Conservation (phyloP, 768 basidiomycete species). For the Pleurotus eryngii region DNA sequence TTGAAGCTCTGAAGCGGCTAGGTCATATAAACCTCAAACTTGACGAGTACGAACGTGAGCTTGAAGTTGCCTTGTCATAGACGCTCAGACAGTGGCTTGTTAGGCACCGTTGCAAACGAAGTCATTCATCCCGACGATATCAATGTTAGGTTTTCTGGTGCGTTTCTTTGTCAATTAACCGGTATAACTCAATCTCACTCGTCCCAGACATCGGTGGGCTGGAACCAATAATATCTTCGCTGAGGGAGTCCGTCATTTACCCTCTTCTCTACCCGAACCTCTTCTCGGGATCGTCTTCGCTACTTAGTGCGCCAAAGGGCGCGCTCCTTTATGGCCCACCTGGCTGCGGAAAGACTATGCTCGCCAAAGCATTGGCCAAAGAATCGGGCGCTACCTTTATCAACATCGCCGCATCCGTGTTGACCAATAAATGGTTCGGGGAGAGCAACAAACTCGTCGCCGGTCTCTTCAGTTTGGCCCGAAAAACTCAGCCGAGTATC, state of each 20-base stretch:
- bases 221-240: constrained; percentile 82
- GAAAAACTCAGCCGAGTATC: constrained; percentile 91
- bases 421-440: constrained; percentile 84
- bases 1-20: constrained; percentile 65
- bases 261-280: constrained; percentile 89
- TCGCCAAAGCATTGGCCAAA: constrained; percentile 97
- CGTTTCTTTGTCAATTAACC: constrained; percentile 12
- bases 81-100: background rate
- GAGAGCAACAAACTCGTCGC: constrained; percentile 95
- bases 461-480: constrained; percentile 88
- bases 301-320: constrained; percentile 91
- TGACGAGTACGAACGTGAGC: constrained; percentile 87
- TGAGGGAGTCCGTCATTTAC: constrained; percentile 94
- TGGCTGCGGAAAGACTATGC: constrained; percentile 98
- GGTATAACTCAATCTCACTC: background rate
- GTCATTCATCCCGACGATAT: constrained; percentile 93
- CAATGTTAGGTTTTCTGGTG: constrained; percentile 68
- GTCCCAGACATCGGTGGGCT: constrained; percentile 86
- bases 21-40: constrained; percentile 74
- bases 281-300: constrained; percentile 75
- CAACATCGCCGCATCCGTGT: constrained; percentile 72
- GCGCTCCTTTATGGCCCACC: constrained; percentile 95
- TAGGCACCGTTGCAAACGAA: constrained; percentile 86
- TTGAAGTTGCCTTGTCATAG: background rate
- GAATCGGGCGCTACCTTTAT: constrained; percentile 98